phyloP scores from a whole-genome alignment of 1,284 basidiomycete species.

The Thelephora terrestris region DNA sequence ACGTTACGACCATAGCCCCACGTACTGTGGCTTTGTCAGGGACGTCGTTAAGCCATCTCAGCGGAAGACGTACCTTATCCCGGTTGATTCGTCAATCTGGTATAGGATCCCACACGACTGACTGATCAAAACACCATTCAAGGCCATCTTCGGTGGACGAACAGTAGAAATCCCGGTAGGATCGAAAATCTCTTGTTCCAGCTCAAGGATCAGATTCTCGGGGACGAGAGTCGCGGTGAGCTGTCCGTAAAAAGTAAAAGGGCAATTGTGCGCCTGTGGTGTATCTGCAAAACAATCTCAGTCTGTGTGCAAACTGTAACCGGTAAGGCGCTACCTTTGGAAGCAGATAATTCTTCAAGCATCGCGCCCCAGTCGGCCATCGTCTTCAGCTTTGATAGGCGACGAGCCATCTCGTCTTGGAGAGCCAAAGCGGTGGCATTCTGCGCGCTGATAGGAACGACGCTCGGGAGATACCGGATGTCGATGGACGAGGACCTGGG shows the following conservation, averaged over 20 bases:
- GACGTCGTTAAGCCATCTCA: background rate
- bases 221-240: slow-evolving; percentile 43
- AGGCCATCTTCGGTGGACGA: slow-evolving; percentile 39
- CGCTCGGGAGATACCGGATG: slow-evolving; percentile 55
- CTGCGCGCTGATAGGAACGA: slow-evolving; percentile 42
- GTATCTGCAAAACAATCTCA: slow-evolving; percentile 41
- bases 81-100: slow-evolving; percentile 53
- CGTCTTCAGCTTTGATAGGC: slow-evolving; percentile 44
- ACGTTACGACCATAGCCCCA: slow-evolving; percentile 72
- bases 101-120: slow-evolving; percentile 70
- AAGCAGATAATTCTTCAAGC: slow-evolving; percentile 26
- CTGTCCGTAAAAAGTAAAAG: slow-evolving; percentile 57
- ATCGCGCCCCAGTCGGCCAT: slow-evolving; percentile 53
- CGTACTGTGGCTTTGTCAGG: slow-evolving; percentile 24
- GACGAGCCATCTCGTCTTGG: slow-evolving; percentile 51
- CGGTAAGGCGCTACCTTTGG: slow-evolving; percentile 7
- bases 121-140: slow-evolving; percentile 63
- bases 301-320: background rate
- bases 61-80: slow-evolving; percentile 43
- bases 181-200: slow-evolving; percentile 60
- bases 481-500: slow-evolving; percentile 36
- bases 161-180: slow-evolving; percentile 62
- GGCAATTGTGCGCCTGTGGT: slow-evolving; percentile 29
- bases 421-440: slow-evolving; percentile 60
- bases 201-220: slow-evolving; percentile 45